Percentiles rank a stretch among this genome's conserved stretches.
phyloP scores from a whole-genome alignment of 108 stramenopile species.

The Nitzschia sp. region DNA sequence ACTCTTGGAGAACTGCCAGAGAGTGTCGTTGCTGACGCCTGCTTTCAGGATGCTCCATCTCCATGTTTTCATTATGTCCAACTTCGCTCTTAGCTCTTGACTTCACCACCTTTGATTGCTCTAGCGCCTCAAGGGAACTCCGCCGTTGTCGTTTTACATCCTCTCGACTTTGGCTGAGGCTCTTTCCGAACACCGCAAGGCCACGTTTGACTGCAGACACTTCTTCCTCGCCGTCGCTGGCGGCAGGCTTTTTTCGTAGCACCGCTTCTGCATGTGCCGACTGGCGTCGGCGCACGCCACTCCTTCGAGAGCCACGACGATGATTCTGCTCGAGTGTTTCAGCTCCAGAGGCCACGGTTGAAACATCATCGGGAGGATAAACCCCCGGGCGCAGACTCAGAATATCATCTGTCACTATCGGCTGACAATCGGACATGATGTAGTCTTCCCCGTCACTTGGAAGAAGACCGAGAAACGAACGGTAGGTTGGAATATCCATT shows the following conservation, averaged over 20 bases:
- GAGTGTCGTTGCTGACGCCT: background rate
- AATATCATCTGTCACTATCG: conserved; percentile 20
- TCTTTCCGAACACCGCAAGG: conserved; percentile 27
- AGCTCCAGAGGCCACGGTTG: too few relatives aligned
- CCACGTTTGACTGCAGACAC: conserved; percentile 30
- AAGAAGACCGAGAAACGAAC: background rate
- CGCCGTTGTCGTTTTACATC: conserved; percentile 6
- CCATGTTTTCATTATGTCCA: background rate
- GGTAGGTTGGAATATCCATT: conserved; percentile 10
- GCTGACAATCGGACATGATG: background rate
- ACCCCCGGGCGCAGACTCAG: conserved; percentile 22
- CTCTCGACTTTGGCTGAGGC: background rate
- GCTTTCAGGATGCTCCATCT: background rate
- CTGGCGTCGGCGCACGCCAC: background rate
- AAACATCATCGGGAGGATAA: conserved; percentile 1
- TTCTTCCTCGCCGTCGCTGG: conserved; percentile 12
- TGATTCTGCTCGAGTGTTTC: too few relatives aligned
- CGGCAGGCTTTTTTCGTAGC: background rate
- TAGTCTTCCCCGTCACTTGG: conserved; percentile 4
- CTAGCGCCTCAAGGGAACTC: background rate
- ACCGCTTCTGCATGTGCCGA: background rate
- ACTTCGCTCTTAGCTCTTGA: conserved; percentile 1
- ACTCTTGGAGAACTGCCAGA: background rate
- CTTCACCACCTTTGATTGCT: background rate
- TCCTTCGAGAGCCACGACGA: background rate